Evolutionary conservation across 2,329 filamentous ascomycete species (phyloP), one percentile per base, ranked within the genome.

Genomic region (Colletotrichum salicis): DNA sequence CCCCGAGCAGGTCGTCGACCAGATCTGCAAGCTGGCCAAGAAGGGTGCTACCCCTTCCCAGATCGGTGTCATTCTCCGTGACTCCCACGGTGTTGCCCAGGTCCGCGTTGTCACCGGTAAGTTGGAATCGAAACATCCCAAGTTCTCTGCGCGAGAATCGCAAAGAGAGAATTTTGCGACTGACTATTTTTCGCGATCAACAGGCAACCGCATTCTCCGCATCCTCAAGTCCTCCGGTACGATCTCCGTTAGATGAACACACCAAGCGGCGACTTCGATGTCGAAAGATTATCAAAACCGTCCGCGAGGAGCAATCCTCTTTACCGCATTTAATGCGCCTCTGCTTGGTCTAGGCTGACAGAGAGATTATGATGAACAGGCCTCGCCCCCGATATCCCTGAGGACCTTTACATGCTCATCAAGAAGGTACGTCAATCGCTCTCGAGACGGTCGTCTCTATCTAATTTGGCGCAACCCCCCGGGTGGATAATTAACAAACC

Each of bases 381-480:
- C 89, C 95, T 99, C 84, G 96, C 96, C 80, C 96, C 97, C 85
- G 95, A 98, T 86, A 92, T 99, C 81, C 96, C 97, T 84, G 96
- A 99, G 92, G 96, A 99, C 88, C 93, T 98, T 79, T 99, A 98
- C 93, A 97, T 97, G 94, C 90, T 98, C 86, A 98, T 98, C 94
- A 98, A 98, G 94, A 99, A 99, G 95, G 96, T 97, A 65, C 19
- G 68, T 70, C 58, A 24, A 27, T 48, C 31, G 10, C 58, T 22
- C 10, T 52, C 45, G 59, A 62, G 13, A 35, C 29, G 5, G 24
- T 51, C 59, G 45, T 13, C 48, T 31, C 33, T 27, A 6, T 24
- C 19, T 19, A 5, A 22, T 13, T 35, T 19, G 52, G 70, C 62
- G 56, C 61, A 60, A 48, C 4, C 19, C 19, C 41, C 7, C 19